These are phyloP conservation scores for Gossypium herbaceum DNA, from an alignment of 345 rosid genomes.

Conservation along the genomic window DNA sequence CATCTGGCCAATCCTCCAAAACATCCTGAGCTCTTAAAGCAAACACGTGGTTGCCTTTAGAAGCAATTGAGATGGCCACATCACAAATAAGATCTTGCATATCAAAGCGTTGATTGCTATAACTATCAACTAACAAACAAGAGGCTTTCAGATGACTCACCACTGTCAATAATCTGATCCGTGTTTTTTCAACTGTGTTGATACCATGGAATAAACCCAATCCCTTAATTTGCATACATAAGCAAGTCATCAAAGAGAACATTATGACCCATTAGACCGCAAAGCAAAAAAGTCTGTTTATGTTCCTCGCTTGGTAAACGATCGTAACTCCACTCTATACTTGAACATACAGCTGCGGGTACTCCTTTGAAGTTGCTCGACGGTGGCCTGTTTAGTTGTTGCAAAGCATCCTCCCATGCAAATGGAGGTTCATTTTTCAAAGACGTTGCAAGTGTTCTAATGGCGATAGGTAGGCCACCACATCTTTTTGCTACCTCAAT, in stretches of 20 bases:
- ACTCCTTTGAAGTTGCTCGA: not conserved
- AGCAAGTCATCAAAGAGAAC: not conserved
- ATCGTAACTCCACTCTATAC: slow-evolving; percentile 6
- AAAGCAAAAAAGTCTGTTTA: slow-evolving; percentile 15
- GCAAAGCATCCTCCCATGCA: too few relatives aligned
- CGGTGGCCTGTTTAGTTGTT: too few relatives aligned
- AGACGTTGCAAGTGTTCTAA: too few relatives aligned
- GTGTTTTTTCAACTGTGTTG: not conserved
- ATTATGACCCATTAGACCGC: not conserved
- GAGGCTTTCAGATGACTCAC: slow-evolving; percentile 13
- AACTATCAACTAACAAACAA: slow-evolving; percentile 11
- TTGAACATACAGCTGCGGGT: not conserved
- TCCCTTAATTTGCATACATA: slow-evolving; percentile 2
- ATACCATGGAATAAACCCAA: slow-evolving; percentile 7
- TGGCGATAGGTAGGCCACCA: too few relatives aligned
- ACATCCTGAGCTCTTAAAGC: not conserved
- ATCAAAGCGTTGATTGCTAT: not conserved
- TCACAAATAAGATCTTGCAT: slow-evolving; percentile 21
- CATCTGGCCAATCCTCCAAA: not conserved
- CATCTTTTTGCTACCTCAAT: not conserved
- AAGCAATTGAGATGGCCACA: slow-evolving; percentile 12
- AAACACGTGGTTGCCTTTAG: not conserved
- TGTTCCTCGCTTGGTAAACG: not conserved
- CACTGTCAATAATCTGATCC: not conserved
- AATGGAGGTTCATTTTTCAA: too few relatives aligned